phyloP scores from a whole-genome alignment of 2,329 filamentous ascomycete species.

The Fusarium sp. region DNA sequence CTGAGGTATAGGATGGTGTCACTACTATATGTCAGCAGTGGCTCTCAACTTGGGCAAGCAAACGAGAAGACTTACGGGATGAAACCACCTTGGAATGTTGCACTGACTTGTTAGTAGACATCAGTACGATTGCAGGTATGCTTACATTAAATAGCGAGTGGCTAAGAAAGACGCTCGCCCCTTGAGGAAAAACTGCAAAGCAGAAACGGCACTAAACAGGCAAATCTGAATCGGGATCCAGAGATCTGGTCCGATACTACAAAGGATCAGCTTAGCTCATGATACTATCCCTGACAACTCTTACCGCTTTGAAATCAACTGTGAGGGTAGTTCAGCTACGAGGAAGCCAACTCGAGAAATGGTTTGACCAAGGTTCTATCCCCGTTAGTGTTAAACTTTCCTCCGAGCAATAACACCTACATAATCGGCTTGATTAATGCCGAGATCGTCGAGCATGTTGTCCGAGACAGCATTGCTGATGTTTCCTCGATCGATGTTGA shows the following conservation, averaged over 20 bases:
- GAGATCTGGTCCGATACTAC: slow-evolving; percentile 60
- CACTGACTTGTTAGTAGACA: slow-evolving; percentile 36
- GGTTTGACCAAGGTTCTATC: slow-evolving; percentile 29
- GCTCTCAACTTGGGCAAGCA: too few relatives aligned
- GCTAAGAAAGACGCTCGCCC: slow-evolving; percentile 53
- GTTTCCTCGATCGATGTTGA: slow-evolving; percentile 57
- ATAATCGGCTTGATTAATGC: slow-evolving; percentile 31
- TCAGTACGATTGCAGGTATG: not conserved
- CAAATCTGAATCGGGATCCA: slow-evolving; percentile 67
- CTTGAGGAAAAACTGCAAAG: slow-evolving; percentile 53
- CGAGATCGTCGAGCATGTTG: slow-evolving; percentile 53
- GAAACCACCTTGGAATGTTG: slow-evolving; percentile 65
- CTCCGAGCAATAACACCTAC: not conserved
- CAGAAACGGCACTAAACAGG: slow-evolving; percentile 53
- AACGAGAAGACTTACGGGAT: slow-evolving; percentile 63
- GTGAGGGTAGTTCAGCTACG: slow-evolving; percentile 23
- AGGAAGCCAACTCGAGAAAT: slow-evolving; percentile 36
- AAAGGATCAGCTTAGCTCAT: not conserved
- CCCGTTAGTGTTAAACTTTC: not conserved
- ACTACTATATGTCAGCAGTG: not conserved
- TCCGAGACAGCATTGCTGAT: slow-evolving; percentile 56
- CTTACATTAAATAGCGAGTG: slow-evolving; percentile 49
- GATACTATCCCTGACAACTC: not conserved
- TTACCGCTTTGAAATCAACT: slow-evolving; percentile 25
- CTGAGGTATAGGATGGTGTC: slow-evolving; percentile 57